phyloP scores from a whole-genome alignment of 1,284 basidiomycete genomes.

The Sanguinoderma infundibulare region DNA sequence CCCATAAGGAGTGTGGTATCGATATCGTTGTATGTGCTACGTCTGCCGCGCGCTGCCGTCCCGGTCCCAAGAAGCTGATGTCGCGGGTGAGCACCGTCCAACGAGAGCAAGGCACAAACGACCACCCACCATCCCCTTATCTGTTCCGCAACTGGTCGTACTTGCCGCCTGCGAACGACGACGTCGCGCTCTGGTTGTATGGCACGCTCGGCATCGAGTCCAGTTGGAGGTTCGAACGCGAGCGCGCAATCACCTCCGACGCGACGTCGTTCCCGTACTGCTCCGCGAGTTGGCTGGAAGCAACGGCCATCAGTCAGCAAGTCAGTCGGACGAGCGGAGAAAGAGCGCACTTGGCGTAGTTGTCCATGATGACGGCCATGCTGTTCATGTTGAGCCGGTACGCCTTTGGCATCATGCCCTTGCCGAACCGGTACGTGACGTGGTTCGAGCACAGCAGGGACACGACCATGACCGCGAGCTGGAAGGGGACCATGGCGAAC shows the following conservation, averaged over 20 bases:
- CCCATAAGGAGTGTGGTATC: slow-evolving; percentile 4
- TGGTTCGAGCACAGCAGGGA: slow-evolving; percentile 64
- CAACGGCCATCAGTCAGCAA: slow-evolving; percentile 3
- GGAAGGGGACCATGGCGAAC: slow-evolving; percentile 59
- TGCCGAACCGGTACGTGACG: slow-evolving; percentile 69
- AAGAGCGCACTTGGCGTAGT: slow-evolving; percentile 56
- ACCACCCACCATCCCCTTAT: not conserved
- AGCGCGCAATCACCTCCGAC: slow-evolving; percentile 43
- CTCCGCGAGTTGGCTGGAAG: slow-evolving; percentile 46
- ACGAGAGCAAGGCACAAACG: too few species aligned
- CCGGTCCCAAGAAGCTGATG: too few species aligned
- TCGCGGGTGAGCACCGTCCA: too few species aligned
- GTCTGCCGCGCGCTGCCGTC: not conserved
- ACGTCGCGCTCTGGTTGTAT: slow-evolving; percentile 29
- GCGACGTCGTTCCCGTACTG: slow-evolving; percentile 50
- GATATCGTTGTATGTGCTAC: slow-evolving; percentile 3
- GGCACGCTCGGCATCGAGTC: slow-evolving; percentile 38
- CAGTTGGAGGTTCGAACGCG: slow-evolving; percentile 42
- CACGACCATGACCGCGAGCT: slow-evolving; percentile 54
- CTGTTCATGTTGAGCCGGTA: slow-evolving; percentile 61
- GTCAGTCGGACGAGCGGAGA: not conserved
- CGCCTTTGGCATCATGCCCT: slow-evolving; percentile 68
- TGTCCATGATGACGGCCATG: slow-evolving; percentile 68
- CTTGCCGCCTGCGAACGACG: slow-evolving; percentile 27
- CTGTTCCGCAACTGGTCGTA: slow-evolving; percentile 29